phyloP scores from a whole-genome alignment of 495 filamentous ascomycete genomes.

The Neurospora sp. region DNA sequence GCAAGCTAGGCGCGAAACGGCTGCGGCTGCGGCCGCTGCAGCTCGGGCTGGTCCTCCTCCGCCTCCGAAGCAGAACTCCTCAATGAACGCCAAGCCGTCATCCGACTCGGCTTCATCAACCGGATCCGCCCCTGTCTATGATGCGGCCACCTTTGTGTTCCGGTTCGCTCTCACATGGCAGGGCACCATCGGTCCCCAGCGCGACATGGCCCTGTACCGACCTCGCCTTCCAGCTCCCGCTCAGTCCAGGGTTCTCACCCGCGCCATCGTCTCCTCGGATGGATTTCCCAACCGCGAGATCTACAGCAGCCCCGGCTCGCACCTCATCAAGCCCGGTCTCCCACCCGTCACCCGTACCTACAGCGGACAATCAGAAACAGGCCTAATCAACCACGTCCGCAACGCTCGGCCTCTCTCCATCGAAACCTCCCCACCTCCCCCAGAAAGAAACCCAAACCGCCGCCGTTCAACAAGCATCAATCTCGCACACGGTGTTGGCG shows the following conservation, averaged over 20 bases:
- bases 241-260: slow-evolving; percentile 42
- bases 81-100: slow-evolving; percentile 13
- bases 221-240: slow-evolving; percentile 71
- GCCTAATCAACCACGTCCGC: slow-evolving; percentile 33
- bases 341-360: slow-evolving; percentile 34
- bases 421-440: slow-evolving; percentile 5
- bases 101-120: slow-evolving; percentile 32
- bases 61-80: slow-evolving; percentile 19
- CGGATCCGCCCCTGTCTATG: slow-evolving; percentile 33
- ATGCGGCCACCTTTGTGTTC: slow-evolving; percentile 34
- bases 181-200: slow-evolving; percentile 15
- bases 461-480: slow-evolving; percentile 15
- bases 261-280: slow-evolving; percentile 2
- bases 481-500: slow-evolving; percentile 5
- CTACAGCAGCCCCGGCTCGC: slow-evolving; percentile 26
- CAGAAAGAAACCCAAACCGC: slow-evolving; percentile 5
- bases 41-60: slow-evolving; percentile 16
- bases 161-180: slow-evolving; percentile 33
- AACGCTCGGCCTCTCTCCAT: slow-evolving; percentile 27
- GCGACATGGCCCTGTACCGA: slow-evolving; percentile 45
- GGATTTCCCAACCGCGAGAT: not conserved
- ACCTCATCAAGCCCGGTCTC: slow-evolving; percentile 25
- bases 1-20: slow-evolving; percentile 33
- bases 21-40: slow-evolving; percentile 22
- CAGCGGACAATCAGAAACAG: slow-evolving; percentile 33